Evolutionary conservation across 2,329 filamentous ascomycete species (phyloP).

Genomic region (Pestalotiopsis sp.): DNA sequence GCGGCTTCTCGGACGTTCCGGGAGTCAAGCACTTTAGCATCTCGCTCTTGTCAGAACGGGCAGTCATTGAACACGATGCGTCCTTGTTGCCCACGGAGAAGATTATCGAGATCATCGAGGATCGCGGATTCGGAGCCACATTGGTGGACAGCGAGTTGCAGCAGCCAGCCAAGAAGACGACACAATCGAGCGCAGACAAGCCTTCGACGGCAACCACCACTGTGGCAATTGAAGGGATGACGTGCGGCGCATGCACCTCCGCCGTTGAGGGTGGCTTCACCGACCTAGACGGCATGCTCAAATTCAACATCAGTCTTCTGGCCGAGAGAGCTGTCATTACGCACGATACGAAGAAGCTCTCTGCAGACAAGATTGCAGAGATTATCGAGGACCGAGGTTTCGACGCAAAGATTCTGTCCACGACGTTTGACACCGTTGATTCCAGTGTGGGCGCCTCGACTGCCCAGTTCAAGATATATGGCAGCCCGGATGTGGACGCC

Average conservation of each 20-base stretch:
- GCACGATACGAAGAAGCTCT: conserved; percentile 74
- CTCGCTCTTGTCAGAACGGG: conserved; percentile 80
- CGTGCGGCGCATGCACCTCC: conserved; percentile 93
- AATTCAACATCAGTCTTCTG: conserved; percentile 93
- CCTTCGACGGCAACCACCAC: conserved; percentile 71
- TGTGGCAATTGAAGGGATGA: conserved; percentile 93
- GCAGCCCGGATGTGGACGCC: conserved; percentile 70
- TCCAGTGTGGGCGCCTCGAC: conserved; percentile 59
- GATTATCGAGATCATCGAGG: conserved; percentile 64
- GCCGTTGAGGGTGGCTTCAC: conserved; percentile 85
- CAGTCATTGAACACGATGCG: conserved; percentile 81
- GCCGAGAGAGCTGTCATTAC: conserved; percentile 89
- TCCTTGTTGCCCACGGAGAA: conserved; percentile 51
- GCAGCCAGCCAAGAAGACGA: conserved; percentile 36
- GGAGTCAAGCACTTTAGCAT: conserved; percentile 80
- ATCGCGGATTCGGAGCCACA: conserved; percentile 79
- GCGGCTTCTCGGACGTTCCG: conserved; percentile 73
- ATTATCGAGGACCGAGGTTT: conserved; percentile 91
- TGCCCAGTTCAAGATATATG: conserved; percentile 83
- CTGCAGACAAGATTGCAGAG: conserved; percentile 74
- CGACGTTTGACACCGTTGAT: conserved; percentile 61
- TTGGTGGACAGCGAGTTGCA: conserved; percentile 71
- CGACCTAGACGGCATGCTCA: conserved; percentile 73
- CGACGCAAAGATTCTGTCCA: conserved; percentile 81
- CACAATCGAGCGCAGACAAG: conserved; percentile 30